These are phyloP conservation scores for Fusarium sp. DNA, from an alignment of 2,329 filamentous ascomycete genomes.

Conservation along the genomic window DNA sequence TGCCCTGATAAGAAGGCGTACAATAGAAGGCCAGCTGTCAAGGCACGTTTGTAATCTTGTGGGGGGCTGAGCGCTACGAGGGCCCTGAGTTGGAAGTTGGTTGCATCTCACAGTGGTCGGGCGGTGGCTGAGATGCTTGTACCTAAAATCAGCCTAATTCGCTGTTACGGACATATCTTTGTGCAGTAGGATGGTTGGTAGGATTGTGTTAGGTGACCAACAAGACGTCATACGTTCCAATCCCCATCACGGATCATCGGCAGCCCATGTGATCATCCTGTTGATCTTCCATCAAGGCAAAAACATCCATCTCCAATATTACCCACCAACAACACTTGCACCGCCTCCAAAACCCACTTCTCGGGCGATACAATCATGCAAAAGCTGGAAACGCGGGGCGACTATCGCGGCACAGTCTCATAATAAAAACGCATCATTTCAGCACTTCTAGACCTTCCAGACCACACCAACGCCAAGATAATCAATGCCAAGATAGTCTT, in stretches of 20 bases:
- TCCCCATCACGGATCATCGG: conserved; percentile 23
- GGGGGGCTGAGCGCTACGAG: not conserved
- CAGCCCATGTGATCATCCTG: conserved; percentile 17
- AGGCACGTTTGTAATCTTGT: not conserved
- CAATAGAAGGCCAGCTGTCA: not conserved
- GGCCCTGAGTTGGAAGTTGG: not conserved
- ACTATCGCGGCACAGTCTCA: conserved; percentile 5
- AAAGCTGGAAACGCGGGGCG: not conserved
- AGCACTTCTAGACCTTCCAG: not conserved
- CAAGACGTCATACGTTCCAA: not conserved
- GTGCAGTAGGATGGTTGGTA: rapidly evolving
- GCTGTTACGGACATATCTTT: too few species aligned
- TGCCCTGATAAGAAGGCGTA: too few species aligned
- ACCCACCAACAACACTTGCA: conserved; percentile 5
- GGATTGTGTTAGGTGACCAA: not conserved
- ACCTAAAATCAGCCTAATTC: not conserved
- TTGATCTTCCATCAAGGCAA: not conserved
- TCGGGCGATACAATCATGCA: not conserved
- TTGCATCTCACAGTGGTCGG: not conserved
- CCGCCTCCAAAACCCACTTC: conserved; percentile 13
- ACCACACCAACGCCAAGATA: not conserved
- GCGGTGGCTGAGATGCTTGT: conserved; percentile 14
- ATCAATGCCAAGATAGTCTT: not conserved
- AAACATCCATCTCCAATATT: not conserved
- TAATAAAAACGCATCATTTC: conserved; percentile 21